Evolutionary conservation across 2,329 filamentous ascomycete species (phyloP), one percentile per base, ranked within the genome.

Genomic region (Fusarium chaquense): DNA sequence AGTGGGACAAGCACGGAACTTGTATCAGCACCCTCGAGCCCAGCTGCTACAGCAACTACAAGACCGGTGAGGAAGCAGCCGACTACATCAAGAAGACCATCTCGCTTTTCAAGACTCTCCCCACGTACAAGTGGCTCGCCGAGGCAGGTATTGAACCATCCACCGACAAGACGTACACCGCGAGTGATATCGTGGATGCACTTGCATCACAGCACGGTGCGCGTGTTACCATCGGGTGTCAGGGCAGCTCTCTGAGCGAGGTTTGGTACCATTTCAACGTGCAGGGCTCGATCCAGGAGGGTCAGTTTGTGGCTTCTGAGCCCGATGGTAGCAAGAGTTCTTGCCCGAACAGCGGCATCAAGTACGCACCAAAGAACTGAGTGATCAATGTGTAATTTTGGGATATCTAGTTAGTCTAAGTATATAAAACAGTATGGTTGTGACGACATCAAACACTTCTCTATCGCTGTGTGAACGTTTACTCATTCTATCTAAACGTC

Each of bases 1-100:
- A 93, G 78, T 93, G 89, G 88, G 82, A 83, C 69, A 93, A 92
- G 77, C 91, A 94, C 76, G 92, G 91, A 58, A 86, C 84, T n/a
- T 93, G 91, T 78, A 88, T 93, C 69, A 89, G 84, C 73, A 94
- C 91, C 0, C 83, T 93, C 3, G 83, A 90, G 46, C 86, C 91
- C 0, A 78, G 80, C 20, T 94, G 91, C 82, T 94, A 93, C 80
- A 79, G 80, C 4, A 75, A 82, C 70, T 91, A 92, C 76, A 78
- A 84, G 55, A 80, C 86, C 0, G 87, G 87, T 13, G 83, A 91
- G 64, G 91, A 93, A 74, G 89, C 89, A 1, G 85, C 88, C 6
- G 90, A 92, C 75, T 93, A 88, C 80, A 92, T 93, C 78, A 83
- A 90, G 73, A 86, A 84, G 61, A 83, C 89, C 3, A 89, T 92